Evolutionary conservation across 2,329 filamentous ascomycete genomes (phyloP), one percentile per base, ranked within the genome.

Genomic region (Talaromyces sp.): DNA sequence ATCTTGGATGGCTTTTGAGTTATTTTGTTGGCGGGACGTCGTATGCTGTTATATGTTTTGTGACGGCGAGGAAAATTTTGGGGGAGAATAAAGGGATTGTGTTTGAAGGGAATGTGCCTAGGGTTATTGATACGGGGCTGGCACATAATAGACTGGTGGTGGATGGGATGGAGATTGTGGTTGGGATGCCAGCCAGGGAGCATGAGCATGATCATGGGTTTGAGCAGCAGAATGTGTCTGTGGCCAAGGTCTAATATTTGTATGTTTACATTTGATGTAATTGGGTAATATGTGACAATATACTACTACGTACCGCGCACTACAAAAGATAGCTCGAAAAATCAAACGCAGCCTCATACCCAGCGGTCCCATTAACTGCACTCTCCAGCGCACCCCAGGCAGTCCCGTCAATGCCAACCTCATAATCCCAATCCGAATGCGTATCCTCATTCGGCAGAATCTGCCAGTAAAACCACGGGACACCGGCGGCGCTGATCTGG

Each of bases 391-490:
- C 60, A 3, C 53, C 64, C 71, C 68, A 73, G 31, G 69, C 68
- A 1, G 47, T 61, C 34, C 68, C 66, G 12, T 65, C 59, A 31
- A 72, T 69, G 3, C 72, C 70, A 9, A 75, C 65, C 51, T 75
- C 72, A 58, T 72, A 75, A 59, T 75, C 72, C 68, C 68, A 73
- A 2, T 57, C 70, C 3, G 66, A 23, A 16, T 73, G 70, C 2
- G 72, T 70, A 36, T 73, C 70, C 8, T 47, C 59, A 53, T 74
- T 75, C 0, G 71, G 72, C 1, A 75, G 56, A 34, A 74, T 72
- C 67, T 74, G 70, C 73, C 71, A 74, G 59, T 75, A 74, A 42
- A 73, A 67, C 70, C 68, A 73, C 1, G 71, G 73, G 33, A 74
- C 70, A 6, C 71, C 73, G 14, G 69, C 67, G 4, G 64, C 64